These are phyloP conservation scores for Pyrus bretschneideri DNA, from an alignment of 306 rosid genomes.

Conservation along the genomic window DNA sequence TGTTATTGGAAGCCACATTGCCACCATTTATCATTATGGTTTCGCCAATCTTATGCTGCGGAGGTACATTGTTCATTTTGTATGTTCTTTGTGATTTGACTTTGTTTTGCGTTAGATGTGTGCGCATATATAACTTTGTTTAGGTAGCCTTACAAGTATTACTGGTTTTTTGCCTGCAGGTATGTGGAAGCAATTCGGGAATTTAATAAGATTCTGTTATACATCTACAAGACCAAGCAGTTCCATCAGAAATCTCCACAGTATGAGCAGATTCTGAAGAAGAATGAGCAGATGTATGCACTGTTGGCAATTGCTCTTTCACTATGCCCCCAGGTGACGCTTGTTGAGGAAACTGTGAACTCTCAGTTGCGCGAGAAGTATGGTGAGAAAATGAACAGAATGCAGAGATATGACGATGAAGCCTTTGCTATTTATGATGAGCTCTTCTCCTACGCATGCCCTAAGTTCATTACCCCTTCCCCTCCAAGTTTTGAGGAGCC, in stretches of 20 bases:
- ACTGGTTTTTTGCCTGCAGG: slow-evolving; percentile 29
- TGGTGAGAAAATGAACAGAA: slow-evolving; percentile 92
- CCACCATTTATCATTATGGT: slow-evolving; percentile 88
- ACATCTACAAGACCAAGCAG: slow-evolving; percentile 69
- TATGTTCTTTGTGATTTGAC: background rate
- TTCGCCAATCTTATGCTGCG: slow-evolving; percentile 96
- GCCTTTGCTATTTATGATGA: slow-evolving; percentile 93
- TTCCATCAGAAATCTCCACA: slow-evolving; percentile 91
- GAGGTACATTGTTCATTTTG: slow-evolving; percentile 37
- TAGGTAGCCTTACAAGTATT: background rate
- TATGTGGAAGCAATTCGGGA: slow-evolving; percentile 91
- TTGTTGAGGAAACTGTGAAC: slow-evolving; percentile 88
- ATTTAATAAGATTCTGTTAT: slow-evolving; percentile 80
- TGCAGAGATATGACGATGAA: slow-evolving; percentile 91
- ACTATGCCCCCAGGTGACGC: slow-evolving; percentile 81
- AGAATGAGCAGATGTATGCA: slow-evolving; percentile 98
- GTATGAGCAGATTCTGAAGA: slow-evolving; percentile 90
- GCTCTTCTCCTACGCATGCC: slow-evolving; percentile 97
- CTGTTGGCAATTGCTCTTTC: slow-evolving; percentile 89
- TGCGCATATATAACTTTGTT: background rate
- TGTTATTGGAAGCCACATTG: slow-evolving; percentile 90
- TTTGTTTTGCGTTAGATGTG: background rate
- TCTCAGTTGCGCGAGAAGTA: slow-evolving; percentile 88
- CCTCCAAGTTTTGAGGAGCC: slow-evolving; percentile 96
- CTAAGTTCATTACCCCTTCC: slow-evolving; percentile 96